phyloP scores from a whole-genome alignment of 2,329 filamentous ascomycete species.

The Ambrosiella xylebori region DNA sequence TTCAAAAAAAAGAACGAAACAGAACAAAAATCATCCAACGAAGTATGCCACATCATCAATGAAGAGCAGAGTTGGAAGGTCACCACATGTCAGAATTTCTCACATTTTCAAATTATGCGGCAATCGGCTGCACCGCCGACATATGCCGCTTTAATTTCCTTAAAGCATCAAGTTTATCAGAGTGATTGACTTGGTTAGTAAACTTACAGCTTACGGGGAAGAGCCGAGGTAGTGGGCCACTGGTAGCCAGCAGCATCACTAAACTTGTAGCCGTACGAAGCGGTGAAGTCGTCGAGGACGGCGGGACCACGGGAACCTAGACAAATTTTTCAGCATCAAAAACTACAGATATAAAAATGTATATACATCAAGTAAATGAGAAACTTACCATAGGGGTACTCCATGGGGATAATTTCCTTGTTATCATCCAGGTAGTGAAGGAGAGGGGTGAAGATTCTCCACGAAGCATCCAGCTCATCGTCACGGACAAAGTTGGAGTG shows the following conservation, averaged over 20 bases:
- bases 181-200: slow-evolving; percentile 13
- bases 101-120: neutral
- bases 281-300: slow-evolving; percentile 93
- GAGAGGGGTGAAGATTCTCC: slow-evolving; percentile 95
- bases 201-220: slow-evolving; percentile 57
- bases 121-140: neutral
- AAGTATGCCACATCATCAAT: slow-evolving; percentile 3
- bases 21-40: neutral
- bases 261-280: slow-evolving; percentile 97
- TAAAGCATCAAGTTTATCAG: slow-evolving; percentile 8
- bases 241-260: slow-evolving; percentile 91
- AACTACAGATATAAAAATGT: too few species aligned
- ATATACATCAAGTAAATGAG: neutral
- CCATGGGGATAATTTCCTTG: slow-evolving; percentile 99
- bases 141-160: neutral
- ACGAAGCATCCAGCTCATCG: slow-evolving; percentile 90
- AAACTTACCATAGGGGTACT: slow-evolving; percentile 87
- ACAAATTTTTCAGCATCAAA: neutral
- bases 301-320: slow-evolving; percentile 88
- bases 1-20: neutral
- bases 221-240: slow-evolving; percentile 65
- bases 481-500: slow-evolving; percentile 99
- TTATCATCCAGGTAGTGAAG: slow-evolving; percentile 97
- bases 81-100: neutral
- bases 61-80: neutral